phyloP scores from a whole-genome alignment of 768 basidiomycete genomes.

The Mycena epipterygia region DNA sequence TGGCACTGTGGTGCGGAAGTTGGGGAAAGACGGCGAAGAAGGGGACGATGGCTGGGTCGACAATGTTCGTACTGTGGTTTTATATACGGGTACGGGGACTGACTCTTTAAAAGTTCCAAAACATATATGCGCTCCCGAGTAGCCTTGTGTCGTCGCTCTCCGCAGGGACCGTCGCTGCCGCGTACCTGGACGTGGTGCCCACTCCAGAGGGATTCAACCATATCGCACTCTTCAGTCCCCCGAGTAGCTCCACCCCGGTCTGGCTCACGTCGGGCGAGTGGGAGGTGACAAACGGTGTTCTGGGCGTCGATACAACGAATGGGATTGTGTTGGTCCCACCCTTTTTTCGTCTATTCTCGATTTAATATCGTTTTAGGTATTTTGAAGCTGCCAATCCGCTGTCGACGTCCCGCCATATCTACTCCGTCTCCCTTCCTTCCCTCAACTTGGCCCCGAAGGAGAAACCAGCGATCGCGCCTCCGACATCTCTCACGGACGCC shows the following conservation, averaged over 20 bases:
- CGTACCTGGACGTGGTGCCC: slow-evolving; percentile 94
- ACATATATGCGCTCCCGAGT: slow-evolving; percentile 68
- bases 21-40: slow-evolving; percentile 88
- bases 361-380: slow-evolving; percentile 68
- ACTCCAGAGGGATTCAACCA: slow-evolving; percentile 88
- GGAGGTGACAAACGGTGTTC: slow-evolving; percentile 88
- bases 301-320: slow-evolving; percentile 76
- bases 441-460: slow-evolving; percentile 49
- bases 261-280: slow-evolving; percentile 92
- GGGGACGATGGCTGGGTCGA: slow-evolving; percentile 97
- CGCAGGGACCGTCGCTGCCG: slow-evolving; percentile 54
- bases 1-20: slow-evolving; percentile 76
- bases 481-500: slow-evolving; percentile 49
- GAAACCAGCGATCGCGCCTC: slow-evolving; percentile 66
- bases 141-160: slow-evolving; percentile 29
- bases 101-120: slow-evolving; percentile 60
- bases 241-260: slow-evolving; percentile 73
- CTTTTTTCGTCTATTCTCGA: slow-evolving; percentile 25
- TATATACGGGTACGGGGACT: slow-evolving; percentile 7
- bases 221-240: slow-evolving; percentile 91
- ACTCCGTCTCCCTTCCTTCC: slow-evolving; percentile 80
- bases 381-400: slow-evolving; percentile 89
- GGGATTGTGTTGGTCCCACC: slow-evolving; percentile 75
- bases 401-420: slow-evolving; percentile 87
- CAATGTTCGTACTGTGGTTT: slow-evolving; percentile 61